Conservation (phyloP, 352 stramenopile species). For the Thraustochytrium sp. region DNA sequence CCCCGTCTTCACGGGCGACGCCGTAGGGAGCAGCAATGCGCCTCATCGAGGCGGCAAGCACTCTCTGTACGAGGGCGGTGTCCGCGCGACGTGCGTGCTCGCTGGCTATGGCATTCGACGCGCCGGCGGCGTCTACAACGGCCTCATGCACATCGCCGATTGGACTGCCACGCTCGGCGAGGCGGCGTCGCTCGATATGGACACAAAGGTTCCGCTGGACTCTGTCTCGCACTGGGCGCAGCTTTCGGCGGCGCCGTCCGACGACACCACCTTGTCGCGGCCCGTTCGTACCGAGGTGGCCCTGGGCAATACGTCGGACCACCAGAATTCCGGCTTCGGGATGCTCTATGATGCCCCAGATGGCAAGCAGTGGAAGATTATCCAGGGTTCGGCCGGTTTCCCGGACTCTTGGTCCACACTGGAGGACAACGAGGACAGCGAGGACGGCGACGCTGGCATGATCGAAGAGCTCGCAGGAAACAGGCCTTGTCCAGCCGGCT, state of each 20-base stretch:
- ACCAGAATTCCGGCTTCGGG: neutral
- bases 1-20: neutral
- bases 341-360: neutral
- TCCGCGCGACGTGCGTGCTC: neutral
- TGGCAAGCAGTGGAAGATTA: neutral
- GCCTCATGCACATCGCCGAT: constrained; percentile 32
- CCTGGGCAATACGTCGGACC: neutral
- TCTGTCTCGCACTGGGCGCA: neutral
- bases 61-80: constrained; percentile 7
- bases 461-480: neutral
- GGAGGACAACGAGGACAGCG: too few species aligned
- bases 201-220: neutral
- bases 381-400: neutral
- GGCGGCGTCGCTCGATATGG: neutral
- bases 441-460: neutral
- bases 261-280: neutral
- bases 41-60: constrained; percentile 6
- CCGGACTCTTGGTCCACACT: neutral
- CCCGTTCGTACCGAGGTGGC: neutral
- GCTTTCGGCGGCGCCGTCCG: neutral
- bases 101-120: neutral
- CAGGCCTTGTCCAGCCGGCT: neutral
- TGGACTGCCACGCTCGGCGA: neutral
- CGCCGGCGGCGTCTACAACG: neutral
- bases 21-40: neutral